A percentile compares a stretch with the other conserved stretches of the same genome.
These are phyloP conservation scores for Pythium grandisporangium DNA, from an alignment of 352 stramenopile genomes.

Conservation along the genomic window DNA sequence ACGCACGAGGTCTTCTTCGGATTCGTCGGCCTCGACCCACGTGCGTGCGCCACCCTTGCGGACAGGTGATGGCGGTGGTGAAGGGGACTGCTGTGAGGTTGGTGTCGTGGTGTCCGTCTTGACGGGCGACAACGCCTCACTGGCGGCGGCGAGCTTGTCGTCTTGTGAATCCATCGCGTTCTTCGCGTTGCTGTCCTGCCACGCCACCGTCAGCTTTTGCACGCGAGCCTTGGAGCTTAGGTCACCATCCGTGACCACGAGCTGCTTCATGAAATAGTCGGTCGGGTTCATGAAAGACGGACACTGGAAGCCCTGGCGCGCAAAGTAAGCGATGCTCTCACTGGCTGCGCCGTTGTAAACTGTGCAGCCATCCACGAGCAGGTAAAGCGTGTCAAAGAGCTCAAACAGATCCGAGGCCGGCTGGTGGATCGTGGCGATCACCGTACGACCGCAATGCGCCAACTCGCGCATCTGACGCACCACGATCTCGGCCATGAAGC, in stretches of 20 bases:
- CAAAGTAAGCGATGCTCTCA: constrained; percentile 21
- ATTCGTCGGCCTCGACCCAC: not conserved
- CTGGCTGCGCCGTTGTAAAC: constrained; percentile 23
- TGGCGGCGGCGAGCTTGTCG: not conserved
- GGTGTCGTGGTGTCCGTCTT: not conserved
- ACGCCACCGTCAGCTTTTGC: constrained; percentile 8
- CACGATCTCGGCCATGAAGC: constrained; percentile 52
- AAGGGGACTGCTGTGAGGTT: not conserved
- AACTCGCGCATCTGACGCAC: constrained; percentile 51
- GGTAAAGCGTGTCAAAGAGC: constrained; percentile 27
- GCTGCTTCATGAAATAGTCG: constrained; percentile 25
- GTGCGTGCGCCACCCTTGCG: too few relatives aligned
- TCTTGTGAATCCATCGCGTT: not conserved
- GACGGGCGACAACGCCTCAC: not conserved
- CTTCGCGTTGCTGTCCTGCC: not conserved
- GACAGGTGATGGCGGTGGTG: too few relatives aligned
- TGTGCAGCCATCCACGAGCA: constrained; percentile 18
- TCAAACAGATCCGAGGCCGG: constrained; percentile 39
- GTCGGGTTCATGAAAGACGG: constrained; percentile 27
- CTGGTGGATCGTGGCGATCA: constrained; percentile 88
- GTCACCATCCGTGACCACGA: constrained; percentile 17
- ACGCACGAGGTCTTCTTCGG: not conserved
- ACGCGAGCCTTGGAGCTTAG: constrained; percentile 3
- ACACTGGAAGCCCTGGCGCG: constrained; percentile 14
- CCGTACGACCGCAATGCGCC: constrained; percentile 69